A percentile compares a stretch with the other conserved stretches of the same genome.
Evolutionary conservation across 805 yeast genomes (phyloP).

Genomic region (Diddensiella caesifluorescens): DNA sequence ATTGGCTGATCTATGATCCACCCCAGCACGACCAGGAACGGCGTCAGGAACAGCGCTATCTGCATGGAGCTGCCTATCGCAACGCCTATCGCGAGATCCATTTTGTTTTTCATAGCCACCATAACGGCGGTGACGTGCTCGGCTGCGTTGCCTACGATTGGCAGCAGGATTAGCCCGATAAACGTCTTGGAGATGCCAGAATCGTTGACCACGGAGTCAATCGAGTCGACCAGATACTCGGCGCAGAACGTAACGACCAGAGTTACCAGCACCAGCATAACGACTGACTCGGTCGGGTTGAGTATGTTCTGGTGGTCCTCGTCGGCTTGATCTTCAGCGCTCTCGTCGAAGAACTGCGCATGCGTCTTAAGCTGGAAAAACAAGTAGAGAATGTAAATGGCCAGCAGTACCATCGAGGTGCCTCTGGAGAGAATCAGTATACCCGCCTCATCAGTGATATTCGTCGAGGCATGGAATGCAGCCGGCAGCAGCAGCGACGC

Average conservation of each 20-base stretch:
- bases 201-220: constrained; percentile 77
- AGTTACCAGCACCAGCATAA: constrained; percentile 57
- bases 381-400: constrained; percentile 72
- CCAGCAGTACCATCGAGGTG: constrained; percentile 70
- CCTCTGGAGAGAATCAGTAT: constrained; percentile 79
- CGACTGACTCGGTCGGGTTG: constrained; percentile 48
- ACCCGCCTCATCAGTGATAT: constrained; percentile 36
- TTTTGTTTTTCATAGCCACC: constrained; percentile 92
- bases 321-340: constrained; percentile 36
- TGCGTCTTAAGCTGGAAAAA: constrained; percentile 89
- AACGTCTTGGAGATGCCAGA: constrained; percentile 91
- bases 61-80: constrained; percentile 96
- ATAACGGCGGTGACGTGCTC: constrained; percentile 96
- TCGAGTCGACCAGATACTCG: constrained; percentile 88
- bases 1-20: constrained; percentile 89
- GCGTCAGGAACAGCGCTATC: constrained; percentile 91
- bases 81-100: constrained; percentile 96
- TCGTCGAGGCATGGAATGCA: constrained; percentile 78
- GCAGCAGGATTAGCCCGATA: constrained; percentile 87
- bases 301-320: constrained; percentile 40
- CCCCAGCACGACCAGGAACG: constrained; percentile 90
- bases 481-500: constrained; percentile 91
- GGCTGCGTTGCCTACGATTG: constrained; percentile 98
- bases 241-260: constrained; percentile 84
- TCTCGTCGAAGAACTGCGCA: constrained; percentile 62